Base-by-base conservation (phyloP, 2,329 filamentous ascomycete genomes). In the Fonsecaea nubica region DNA sequence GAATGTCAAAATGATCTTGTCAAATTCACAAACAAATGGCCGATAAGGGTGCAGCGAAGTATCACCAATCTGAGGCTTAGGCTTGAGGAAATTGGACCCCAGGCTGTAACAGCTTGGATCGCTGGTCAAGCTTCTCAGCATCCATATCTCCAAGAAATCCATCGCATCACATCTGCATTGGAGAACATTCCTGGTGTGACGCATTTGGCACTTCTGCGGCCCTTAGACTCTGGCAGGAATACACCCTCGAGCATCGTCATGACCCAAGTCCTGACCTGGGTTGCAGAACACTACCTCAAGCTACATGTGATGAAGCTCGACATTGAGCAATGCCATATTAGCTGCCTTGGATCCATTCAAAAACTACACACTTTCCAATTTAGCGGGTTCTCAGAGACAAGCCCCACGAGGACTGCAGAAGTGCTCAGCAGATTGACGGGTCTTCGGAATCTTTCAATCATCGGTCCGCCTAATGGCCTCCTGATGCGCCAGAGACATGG, bases 131-230 rank as follows among this genome's bases (percentile, higher is more conserved):
- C 62, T 18, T 42, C 33, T 5, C 61, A 58, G 15, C 66, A 68
- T 38, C 67, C 67, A 52, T 69, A 69, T 36, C 40, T 64, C 9
- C 9, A 63, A n/a, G 67, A 69, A 50, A 65, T 61, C 35, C 56
- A 67, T 18, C 67, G 65, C 5, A 62, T 69, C 18, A 62, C 45
- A 13, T n/a, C n/a, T 40, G 67, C 68, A 4, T 59, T 70, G n/a
- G 15, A 40, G 21, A 42, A 50, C 10, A 7, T 70, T 13, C 63
- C 62, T 21, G 35, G 58, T 8, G n/a, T 70, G 25, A 53, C 58
- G 21, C 48, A 60, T 25, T 21, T 70, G 21, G 10, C 53, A 13
- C 6, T 70, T 18, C 52, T 65, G 9, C 21, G 55, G 32, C 63
- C 65, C 2, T 38, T 1, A 9, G 56, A 56, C 42, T 33, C 59